Evolutionary conservation across 441 rosid species (phyloP).

Genomic region (Aquilaria agallochum): DNA sequence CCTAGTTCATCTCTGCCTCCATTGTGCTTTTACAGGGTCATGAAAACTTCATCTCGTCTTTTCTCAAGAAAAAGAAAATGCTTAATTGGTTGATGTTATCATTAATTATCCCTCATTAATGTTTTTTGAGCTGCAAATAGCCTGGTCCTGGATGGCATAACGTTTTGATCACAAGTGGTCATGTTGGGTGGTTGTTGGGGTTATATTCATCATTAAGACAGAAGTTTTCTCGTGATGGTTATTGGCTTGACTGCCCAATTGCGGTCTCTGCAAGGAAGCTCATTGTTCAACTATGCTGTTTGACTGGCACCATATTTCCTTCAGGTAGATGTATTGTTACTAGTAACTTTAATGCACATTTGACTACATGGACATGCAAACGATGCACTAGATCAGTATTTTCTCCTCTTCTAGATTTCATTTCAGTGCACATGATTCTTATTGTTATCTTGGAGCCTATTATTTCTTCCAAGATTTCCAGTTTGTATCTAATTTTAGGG

Average conservation of each 20-base stretch:
- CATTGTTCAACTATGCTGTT: slow-evolving; percentile 85
- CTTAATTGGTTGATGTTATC: neutral
- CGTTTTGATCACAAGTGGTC: slow-evolving; percentile 84
- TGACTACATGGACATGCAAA: too few relatives aligned
- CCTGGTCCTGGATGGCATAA: slow-evolving; percentile 95
- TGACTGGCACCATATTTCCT: slow-evolving; percentile 77
- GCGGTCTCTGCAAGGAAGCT: slow-evolving; percentile 96
- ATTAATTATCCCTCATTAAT: slow-evolving; percentile 11
- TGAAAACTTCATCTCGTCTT: too few relatives aligned
- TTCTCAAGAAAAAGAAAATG: too few relatives aligned
- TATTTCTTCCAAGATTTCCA: neutral
- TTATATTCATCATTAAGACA: slow-evolving; percentile 78
- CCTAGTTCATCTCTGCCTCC: too few relatives aligned
- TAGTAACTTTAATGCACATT: neutral
- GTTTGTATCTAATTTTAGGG: slow-evolving; percentile 12
- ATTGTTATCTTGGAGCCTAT: slow-evolving; percentile 12
- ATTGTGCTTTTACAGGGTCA: too few relatives aligned
- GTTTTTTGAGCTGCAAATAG: slow-evolving; percentile 45
- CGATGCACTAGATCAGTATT: too few relatives aligned
- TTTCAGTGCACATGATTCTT: neutral
- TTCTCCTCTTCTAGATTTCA: too few relatives aligned
- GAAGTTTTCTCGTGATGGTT: slow-evolving; percentile 67
- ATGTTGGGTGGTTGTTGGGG: slow-evolving; percentile 77
- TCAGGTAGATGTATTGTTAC: slow-evolving; percentile 45
- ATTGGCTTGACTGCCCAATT: slow-evolving; percentile 93